phyloP scores from a whole-genome alignment of 208 protist genomes.

The Trypanosoma rangeli region DNA sequence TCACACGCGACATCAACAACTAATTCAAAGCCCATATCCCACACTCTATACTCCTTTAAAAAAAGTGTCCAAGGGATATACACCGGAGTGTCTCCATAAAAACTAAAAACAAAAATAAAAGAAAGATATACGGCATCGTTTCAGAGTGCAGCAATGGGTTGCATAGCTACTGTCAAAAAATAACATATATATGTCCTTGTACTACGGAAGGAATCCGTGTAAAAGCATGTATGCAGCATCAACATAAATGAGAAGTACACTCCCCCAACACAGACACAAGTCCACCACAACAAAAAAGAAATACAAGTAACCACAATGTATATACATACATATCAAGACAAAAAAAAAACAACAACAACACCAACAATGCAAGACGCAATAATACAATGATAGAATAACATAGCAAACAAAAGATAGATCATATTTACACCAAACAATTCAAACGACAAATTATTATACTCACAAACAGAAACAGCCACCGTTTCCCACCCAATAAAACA shows the following conservation, averaged over 20 bases:
- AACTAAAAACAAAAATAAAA: neutral
- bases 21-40: slow-evolving; percentile 11
- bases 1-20: slow-evolving; percentile 22
- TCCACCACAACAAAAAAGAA: neutral
- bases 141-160: neutral
- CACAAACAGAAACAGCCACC: too few relatives aligned
- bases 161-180: neutral
- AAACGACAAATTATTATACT: neutral
- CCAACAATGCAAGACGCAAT: too few relatives aligned
- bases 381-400: neutral
- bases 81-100: neutral
- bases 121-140: neutral
- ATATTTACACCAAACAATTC: neutral
- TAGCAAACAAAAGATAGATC: neutral
- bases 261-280: neutral
- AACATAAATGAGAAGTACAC: neutral
- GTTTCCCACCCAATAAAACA: too few relatives aligned
- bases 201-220: too few relatives aligned
- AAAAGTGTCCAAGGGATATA: neutral
- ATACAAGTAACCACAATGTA: neutral
- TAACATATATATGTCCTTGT: too few relatives aligned
- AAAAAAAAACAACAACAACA: neutral
- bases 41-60: neutral
- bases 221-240: neutral
- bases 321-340: neutral